These are phyloP conservation scores for Penicillium silybi DNA, from an alignment of 495 filamentous ascomycete species.

Conservation along the genomic window DNA sequence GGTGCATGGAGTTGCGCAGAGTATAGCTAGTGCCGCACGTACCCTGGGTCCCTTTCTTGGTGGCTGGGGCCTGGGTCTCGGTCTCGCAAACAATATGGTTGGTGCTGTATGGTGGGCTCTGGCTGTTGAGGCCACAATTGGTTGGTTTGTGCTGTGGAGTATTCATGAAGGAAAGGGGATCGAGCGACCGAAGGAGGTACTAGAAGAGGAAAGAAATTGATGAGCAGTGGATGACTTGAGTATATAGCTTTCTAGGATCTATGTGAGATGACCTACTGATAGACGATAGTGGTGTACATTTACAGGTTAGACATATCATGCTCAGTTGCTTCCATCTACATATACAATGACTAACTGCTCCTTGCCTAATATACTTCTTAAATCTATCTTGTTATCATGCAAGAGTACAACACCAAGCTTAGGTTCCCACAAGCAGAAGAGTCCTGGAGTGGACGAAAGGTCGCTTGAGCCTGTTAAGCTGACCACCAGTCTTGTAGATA, in stretches of 20 bases:
- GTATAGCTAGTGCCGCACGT: conserved; percentile 54
- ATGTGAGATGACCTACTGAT: background rate
- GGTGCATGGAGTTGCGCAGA: conserved; percentile 66
- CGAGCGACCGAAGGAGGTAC: conserved; percentile 20
- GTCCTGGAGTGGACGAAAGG: too few species aligned
- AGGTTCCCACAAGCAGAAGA: too few species aligned
- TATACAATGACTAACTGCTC: too few species aligned
- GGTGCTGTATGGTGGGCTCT: conserved; percentile 69
- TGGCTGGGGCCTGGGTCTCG: conserved; percentile 60
- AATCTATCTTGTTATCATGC: too few species aligned
- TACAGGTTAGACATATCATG: too few species aligned
- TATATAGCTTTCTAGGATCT: background rate
- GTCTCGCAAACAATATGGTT: conserved; percentile 60
- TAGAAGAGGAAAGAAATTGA: conserved; percentile 20
- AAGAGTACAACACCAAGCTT: too few species aligned
- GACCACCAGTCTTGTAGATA: too few species aligned
- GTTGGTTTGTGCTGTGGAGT: conserved; percentile 46
- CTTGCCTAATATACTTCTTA: too few species aligned
- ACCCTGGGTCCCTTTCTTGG: conserved; percentile 65
- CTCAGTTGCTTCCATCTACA: too few species aligned
- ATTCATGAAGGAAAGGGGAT: conserved; percentile 53
- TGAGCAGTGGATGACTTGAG: background rate
- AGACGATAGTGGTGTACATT: background rate
- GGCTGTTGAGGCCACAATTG: conserved; percentile 48
- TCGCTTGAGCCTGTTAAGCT: too few species aligned